phyloP scores from a whole-genome alignment of 2,329 filamentous ascomycete genomes.

The Lecanosticta acicola region DNA sequence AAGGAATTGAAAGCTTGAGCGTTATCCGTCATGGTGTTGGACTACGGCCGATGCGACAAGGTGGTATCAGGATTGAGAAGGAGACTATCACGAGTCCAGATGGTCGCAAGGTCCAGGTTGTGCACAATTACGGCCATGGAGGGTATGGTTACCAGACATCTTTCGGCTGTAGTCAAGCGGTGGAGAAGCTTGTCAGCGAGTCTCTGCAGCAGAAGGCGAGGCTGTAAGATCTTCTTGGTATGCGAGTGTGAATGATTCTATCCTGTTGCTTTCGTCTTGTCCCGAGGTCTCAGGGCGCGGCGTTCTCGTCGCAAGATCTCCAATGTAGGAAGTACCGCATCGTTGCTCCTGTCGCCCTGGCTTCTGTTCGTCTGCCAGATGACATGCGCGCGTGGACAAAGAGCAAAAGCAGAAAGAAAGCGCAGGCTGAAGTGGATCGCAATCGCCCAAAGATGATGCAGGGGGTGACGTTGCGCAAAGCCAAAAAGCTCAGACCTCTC shows the following conservation, averaged over 20 bases:
- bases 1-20: conserved; percentile 66
- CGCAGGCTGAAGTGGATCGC: too few relatives aligned
- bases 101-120: conserved; percentile 49
- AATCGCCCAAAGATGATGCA: too few relatives aligned
- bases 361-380: too few relatives aligned
- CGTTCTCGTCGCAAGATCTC: too few relatives aligned
- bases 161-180: conserved; percentile 40
- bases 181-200: conserved; percentile 37
- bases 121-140: conserved; percentile 76
- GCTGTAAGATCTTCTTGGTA: conserved; percentile 12
- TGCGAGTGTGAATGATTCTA: too few relatives aligned
- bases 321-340: too few relatives aligned
- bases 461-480: background rate
- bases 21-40: conserved; percentile 79
- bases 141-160: conserved; percentile 64
- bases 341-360: too few relatives aligned
- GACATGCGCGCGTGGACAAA: too few relatives aligned
- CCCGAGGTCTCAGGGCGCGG: too few relatives aligned
- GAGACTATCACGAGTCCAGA: conserved; percentile 54
- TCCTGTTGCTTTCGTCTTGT: too few relatives aligned
- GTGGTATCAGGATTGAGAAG: conserved; percentile 69
- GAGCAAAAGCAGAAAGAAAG: too few relatives aligned
- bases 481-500: conserved; percentile 2
- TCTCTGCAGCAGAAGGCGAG: conserved; percentile 24
- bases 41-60: conserved; percentile 66